These are phyloP conservation scores for Aspergillus cejpii DNA, from an alignment of 2,329 filamentous ascomycete species.

Conservation along the genomic window DNA sequence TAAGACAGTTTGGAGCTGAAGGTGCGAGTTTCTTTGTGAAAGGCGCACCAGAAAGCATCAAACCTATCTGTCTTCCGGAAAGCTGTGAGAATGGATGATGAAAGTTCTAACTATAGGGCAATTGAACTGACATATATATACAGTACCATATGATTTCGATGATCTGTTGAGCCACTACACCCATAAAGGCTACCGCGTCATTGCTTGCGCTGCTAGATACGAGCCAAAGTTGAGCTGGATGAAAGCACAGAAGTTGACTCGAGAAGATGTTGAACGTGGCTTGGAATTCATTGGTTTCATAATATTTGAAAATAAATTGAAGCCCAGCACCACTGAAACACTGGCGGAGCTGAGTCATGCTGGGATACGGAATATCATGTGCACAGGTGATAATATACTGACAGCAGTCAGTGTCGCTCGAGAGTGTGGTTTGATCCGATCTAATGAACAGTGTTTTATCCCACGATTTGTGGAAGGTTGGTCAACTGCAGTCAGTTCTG, in stretches of 20 bases:
- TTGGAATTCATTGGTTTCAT: slow-evolving; percentile 94
- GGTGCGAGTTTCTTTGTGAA: slow-evolving; percentile 90
- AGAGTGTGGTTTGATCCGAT: slow-evolving; percentile 77
- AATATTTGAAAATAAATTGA: slow-evolving; percentile 97
- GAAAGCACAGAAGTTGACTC: slow-evolving; percentile 88
- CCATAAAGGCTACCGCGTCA: slow-evolving; percentile 91
- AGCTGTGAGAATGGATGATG: slow-evolving; percentile 57
- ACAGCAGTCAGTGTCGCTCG: slow-evolving; percentile 93
- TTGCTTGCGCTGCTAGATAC: slow-evolving; percentile 86
- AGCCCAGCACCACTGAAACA: slow-evolving; percentile 73
- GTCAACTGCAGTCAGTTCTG: slow-evolving; percentile 8
- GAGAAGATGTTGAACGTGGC: slow-evolving; percentile 72
- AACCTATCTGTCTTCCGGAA: slow-evolving; percentile 77
- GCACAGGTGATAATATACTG: slow-evolving; percentile 94
- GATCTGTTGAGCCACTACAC: slow-evolving; percentile 86
- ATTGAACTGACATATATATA: slow-evolving; percentile 22
- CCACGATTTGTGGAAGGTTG: slow-evolving; percentile 74
- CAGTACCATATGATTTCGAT: slow-evolving; percentile 79
- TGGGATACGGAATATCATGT: slow-evolving; percentile 87
- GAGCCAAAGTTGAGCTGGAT: slow-evolving; percentile 85
- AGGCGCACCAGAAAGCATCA: slow-evolving; percentile 93
- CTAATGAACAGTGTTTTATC: slow-evolving; percentile 81
- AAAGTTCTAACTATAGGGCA: slow-evolving; percentile 2
- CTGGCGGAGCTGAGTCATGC: slow-evolving; percentile 75
- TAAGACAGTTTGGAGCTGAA: slow-evolving; percentile 76